These are phyloP conservation scores for Aureobasidium sp. DNA, from an alignment of 2,329 filamentous ascomycete species.

Conservation along the genomic window DNA sequence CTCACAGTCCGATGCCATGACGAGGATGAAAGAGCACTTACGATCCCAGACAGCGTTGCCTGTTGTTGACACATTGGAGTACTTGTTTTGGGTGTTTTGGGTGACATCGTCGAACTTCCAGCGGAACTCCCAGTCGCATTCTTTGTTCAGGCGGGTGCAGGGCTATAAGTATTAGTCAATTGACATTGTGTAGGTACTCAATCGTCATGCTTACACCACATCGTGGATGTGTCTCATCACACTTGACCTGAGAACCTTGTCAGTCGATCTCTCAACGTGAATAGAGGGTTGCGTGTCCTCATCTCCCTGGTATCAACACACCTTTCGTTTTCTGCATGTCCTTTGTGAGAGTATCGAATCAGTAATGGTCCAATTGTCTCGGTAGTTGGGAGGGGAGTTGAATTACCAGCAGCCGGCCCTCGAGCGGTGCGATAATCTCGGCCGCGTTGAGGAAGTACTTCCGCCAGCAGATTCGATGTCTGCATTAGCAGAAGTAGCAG, in stretches of 20 bases:
- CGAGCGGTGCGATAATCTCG: constrained; percentile 45
- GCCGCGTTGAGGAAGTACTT: constrained; percentile 17
- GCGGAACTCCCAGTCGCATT: constrained; percentile 50
- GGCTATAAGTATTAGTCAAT: constrained; percentile 25
- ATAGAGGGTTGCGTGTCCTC: not conserved
- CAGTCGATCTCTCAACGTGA: not conserved
- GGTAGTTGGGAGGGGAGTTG: not conserved
- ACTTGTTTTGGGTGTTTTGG: constrained; percentile 23
- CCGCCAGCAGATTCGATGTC: constrained; percentile 10
- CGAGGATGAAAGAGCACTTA: constrained; percentile 27
- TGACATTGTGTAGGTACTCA: not conserved
- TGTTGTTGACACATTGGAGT: constrained; percentile 39
- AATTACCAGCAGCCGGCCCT: constrained; percentile 45
- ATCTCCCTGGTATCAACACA: constrained; percentile 8
- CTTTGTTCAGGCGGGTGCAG: constrained; percentile 47
- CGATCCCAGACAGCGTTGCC: constrained; percentile 49
- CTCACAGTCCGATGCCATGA: not conserved
- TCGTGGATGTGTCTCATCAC: constrained; percentile 46
- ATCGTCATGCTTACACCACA: constrained; percentile 38
- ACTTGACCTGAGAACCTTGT: constrained; percentile 41
- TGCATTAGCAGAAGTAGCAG: constrained; percentile 8
- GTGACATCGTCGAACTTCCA: constrained; percentile 32
- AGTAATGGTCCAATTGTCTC: not conserved
- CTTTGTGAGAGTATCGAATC: constrained; percentile 11
- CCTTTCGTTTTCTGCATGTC: constrained; percentile 30